Evolutionary conservation across 2,329 filamentous ascomycete species (phyloP), one percentile per base, ranked within the genome.

Genomic region (Fusarium sp.): DNA sequence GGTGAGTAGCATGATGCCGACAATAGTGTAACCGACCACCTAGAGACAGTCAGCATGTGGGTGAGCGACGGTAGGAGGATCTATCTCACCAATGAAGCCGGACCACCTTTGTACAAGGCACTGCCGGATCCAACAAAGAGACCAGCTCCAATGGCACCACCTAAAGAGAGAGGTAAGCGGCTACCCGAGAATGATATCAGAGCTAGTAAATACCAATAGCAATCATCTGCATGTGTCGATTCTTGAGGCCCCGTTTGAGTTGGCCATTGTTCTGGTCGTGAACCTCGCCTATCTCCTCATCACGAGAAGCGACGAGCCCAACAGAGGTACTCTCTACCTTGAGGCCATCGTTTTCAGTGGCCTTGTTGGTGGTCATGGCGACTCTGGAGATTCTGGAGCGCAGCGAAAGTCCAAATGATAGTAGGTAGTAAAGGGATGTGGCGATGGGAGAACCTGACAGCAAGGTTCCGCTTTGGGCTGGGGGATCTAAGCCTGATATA

Each of bases 61-160:
- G 24, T 18, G 20, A 18, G 18, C 16, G 9, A 52, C 10, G 14
- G 27, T 9, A 5, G 16, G 5, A 11, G 18, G 27, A 13, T 13
- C 7, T n/a, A 13, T 7, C 7, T 29, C 40, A 67, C 60, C 18
- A 40, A 22, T 13, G 82, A 83, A 22, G 78, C 84, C 38, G 85
- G 84, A 29, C 85, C 85, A 82, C 88, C 88, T 59, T 80, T 84
- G 71, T 76, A 74, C 34, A 90, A 83, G 56, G 88, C 87, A 74
- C 81, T 78, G 75, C 88, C 88, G 62, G 87, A 89, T 76, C 88
- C 87, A 76, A 90, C 88, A 80, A 90, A 90, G 82, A 90, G 88
- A 83, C 88, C 88, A 79, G 88, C 88, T 78, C 88, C 88, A 70
- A 90, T 90, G 38, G 87, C 88, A n/a, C 38, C 38, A 13, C 38